Conservation (phyloP, 1,139 yeast genomes). For the Geotrichum histeridarum region DNA sequence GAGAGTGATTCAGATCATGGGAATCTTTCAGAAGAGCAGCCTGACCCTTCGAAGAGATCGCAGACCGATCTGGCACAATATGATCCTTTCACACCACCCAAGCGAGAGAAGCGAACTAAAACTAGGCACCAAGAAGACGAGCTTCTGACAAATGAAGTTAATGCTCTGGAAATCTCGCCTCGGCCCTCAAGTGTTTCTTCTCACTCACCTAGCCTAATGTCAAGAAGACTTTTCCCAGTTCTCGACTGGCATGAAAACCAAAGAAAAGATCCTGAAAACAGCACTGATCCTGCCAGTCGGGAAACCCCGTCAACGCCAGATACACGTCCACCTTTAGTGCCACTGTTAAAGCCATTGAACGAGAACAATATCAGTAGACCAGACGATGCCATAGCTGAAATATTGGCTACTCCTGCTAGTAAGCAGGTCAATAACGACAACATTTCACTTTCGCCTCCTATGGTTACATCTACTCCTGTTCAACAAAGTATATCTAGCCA, state of each 20-base stretch:
- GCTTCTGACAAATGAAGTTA: background rate
- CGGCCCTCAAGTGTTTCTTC: background rate
- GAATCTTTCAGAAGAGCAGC: background rate
- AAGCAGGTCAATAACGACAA: background rate
- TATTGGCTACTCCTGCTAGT: background rate
- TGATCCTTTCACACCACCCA: constrained; percentile 1
- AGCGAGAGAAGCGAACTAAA: constrained; percentile 6
- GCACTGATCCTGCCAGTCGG: background rate
- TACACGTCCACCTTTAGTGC: background rate
- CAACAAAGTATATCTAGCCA: background rate
- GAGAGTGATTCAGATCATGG: background rate
- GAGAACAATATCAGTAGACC: background rate
- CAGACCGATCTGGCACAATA: background rate
- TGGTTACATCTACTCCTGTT: constrained; percentile 6
- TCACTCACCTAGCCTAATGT: background rate
- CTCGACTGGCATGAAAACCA: background rate
- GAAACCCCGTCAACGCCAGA: background rate
- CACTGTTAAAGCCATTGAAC: background rate
- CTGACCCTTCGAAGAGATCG: background rate
- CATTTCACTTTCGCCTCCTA: background rate
- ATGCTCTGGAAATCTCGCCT: constrained; percentile 3
- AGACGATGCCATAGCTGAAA: background rate
- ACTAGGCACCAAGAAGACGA: background rate
- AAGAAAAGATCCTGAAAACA: background rate
- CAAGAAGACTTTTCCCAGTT: background rate